A percentile compares a stretch with the other conserved stretches of the same genome.
These are phyloP conservation scores for Groenewaldozyma salmanticensis DNA, from an alignment of 805 yeast species.

Conservation along the genomic window DNA sequence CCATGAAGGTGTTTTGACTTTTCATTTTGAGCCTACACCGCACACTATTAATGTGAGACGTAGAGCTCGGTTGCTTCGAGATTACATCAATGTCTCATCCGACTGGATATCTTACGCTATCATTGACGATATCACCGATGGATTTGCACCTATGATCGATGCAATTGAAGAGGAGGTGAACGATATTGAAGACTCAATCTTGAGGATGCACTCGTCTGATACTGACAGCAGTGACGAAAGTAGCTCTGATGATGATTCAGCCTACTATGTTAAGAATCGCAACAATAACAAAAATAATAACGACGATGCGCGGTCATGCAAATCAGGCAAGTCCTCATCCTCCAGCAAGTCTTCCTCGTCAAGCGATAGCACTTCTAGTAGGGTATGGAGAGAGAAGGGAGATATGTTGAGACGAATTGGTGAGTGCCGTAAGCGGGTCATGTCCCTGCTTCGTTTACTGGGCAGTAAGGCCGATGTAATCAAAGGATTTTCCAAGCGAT, in stretches of 20 bases:
- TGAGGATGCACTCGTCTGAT: constrained; percentile 71
- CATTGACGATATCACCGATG: constrained; percentile 95
- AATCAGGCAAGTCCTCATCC: constrained; percentile 21
- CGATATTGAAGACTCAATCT: constrained; percentile 84
- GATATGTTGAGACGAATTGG: constrained; percentile 93
- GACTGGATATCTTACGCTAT: constrained; percentile 98
- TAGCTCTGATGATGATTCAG: constrained; percentile 29
- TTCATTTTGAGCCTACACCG: constrained; percentile 91
- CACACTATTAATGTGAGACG: constrained; percentile 94
- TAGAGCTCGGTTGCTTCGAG: constrained; percentile 78
- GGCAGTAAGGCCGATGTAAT: constrained; percentile 97
- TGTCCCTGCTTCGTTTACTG: constrained; percentile 74
- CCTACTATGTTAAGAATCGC: constrained; percentile 21
- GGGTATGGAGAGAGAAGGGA: constrained; percentile 86
- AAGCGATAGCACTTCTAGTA: constrained; percentile 31
- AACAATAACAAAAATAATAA: not conserved
- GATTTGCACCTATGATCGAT: constrained; percentile 93
- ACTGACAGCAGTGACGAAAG: constrained; percentile 31
- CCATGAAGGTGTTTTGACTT: constrained; percentile 81
- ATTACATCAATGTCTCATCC: constrained; percentile 79
- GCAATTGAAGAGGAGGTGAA: constrained; percentile 91
- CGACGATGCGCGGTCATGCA: constrained; percentile 6
- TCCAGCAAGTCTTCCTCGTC: constrained; percentile 21
- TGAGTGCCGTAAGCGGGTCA: constrained; percentile 87
- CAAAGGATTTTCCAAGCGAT: constrained; percentile 86